Conservation (phyloP, 768 basidiomycete species). For the Cystobasidium tubakii region DNA sequence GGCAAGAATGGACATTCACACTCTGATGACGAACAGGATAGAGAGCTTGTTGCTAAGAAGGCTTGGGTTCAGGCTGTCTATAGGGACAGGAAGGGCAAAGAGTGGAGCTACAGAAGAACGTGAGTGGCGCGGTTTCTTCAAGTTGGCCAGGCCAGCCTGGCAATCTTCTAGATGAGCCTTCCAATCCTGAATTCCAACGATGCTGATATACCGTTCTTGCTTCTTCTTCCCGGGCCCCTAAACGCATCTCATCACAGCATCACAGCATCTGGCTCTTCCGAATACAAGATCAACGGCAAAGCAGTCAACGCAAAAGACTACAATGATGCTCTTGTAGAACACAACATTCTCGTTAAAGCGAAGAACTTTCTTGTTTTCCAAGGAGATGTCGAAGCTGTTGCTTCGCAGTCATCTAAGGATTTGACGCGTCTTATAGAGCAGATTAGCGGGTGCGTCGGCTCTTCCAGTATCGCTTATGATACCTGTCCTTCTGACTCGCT, state of each 20-base stretch:
- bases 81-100: constrained; percentile 66
- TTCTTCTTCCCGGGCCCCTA: background rate
- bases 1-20: constrained; percentile 49
- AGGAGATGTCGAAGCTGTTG: constrained; percentile 96
- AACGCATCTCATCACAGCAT: constrained; percentile 62
- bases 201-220: constrained; percentile 6
- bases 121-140: constrained; percentile 56
- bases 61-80: constrained; percentile 96
- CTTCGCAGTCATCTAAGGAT: constrained; percentile 85
- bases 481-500: too few species aligned
- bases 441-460: constrained; percentile 63
- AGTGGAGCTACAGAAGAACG: constrained; percentile 89
- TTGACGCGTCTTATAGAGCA: constrained; percentile 87
- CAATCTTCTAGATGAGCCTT: background rate
- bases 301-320: constrained; percentile 80
- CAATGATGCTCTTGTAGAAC: constrained; percentile 74
- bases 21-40: constrained; percentile 55
- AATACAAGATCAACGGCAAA: constrained; percentile 78
- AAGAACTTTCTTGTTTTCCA: constrained; percentile 99
- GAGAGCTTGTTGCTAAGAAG: constrained; percentile 75
- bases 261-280: constrained; percentile 75
- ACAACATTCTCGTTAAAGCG: constrained; percentile 96
- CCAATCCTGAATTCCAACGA: background rate
- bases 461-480: background rate
- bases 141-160: too few species aligned